A percentile compares a stretch with the other conserved stretches of the same genome.
Evolutionary conservation across 441 rosid genomes (phyloP).

Genomic region (Dalechampia spathulata): DNA sequence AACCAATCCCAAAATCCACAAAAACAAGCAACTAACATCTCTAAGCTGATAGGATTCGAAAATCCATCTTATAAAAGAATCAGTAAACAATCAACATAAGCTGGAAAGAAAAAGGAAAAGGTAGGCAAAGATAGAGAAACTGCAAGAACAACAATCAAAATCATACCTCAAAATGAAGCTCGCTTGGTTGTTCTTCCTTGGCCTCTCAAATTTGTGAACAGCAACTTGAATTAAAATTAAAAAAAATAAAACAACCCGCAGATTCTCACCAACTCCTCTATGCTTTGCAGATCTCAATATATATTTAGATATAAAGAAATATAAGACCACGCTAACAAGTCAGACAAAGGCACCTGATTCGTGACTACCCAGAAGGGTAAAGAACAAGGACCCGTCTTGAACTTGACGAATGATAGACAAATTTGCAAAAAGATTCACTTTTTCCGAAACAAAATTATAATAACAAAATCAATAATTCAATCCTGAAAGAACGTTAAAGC

Average conservation of each 20-base stretch:
- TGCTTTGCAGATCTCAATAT: slow-evolving; percentile 26
- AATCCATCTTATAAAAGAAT: not conserved
- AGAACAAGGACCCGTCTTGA: slow-evolving; percentile 32
- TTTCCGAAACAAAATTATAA: not conserved
- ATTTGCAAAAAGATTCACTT: not conserved
- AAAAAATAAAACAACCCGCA: not conserved
- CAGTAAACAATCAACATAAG: no score
- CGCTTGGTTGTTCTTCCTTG: not conserved
- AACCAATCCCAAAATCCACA: not conserved
- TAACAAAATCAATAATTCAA: no score
- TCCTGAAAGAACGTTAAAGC: no score
- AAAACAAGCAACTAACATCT: not conserved
- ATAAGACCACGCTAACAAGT: not conserved
- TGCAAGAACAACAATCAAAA: slow-evolving; percentile 1
- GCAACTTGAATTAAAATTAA: slow-evolving; percentile 12
- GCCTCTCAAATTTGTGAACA: slow-evolving; percentile 12
- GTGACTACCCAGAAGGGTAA: slow-evolving; percentile 34
- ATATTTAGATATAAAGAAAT: not conserved
- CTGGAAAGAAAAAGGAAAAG: not conserved
- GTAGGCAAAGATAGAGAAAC: not conserved
- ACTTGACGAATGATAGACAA: slow-evolving; percentile 18
- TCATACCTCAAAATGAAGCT: slow-evolving; percentile 15
- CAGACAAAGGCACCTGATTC: slow-evolving; percentile 32
- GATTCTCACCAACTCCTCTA: no score
- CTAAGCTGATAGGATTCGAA: not conserved